Base-by-base conservation (phyloP, 176 grass and related monocot genomes). In the Aegilops tauschii region DNA sequence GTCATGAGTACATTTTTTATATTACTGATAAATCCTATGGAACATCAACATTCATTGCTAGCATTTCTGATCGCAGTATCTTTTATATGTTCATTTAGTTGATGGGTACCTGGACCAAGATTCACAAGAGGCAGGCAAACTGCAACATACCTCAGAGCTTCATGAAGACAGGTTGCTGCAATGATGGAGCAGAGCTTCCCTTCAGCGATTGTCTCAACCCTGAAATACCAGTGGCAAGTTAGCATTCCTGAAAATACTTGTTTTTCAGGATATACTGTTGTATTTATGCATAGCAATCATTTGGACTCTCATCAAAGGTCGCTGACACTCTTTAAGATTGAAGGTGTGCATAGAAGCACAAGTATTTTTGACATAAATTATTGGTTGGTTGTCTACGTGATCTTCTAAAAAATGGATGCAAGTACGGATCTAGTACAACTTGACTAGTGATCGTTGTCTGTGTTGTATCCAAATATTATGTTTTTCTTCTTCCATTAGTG, bases 121-220 rank as follows among this genome's bases (percentile, higher is more conserved):
- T 65, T 80, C 78, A 42, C 34, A 80, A 42, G 78, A 80, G 35
- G 35, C 78, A 65, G 8, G 78, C 35, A 27, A 18, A 29, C n/a
- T 44, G 35, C 59, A 80, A 80, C 56, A 64, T 62, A 79, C 77
- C 35, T 25, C 20, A 27, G 25, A 75, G 72, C 42, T 75, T 75
- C 72, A 65, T 65, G 78, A 80, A 16, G 78, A 65, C 20, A 80
- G 59, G 36, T 44, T 65, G 35, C 59, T 65, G 36, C 61, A 44
- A 79, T 9, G 1, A 39, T 17, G 21, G 21, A 63, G 56, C 77
- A 40, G 76, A 61, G 58, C 21, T 40, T 79, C 58, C 47, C 77
- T 14, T 62, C 34, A 40, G 12, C 40, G 59, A 31, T 44, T 29
- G 12, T 80, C 61, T 42, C 64, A 42, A 28, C 77, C 78, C 59